A percentile compares a stretch with the other conserved stretches of the same genome.
Evolutionary conservation across 768 basidiomycete species (phyloP).

Genomic region (Epithele typhae): DNA sequence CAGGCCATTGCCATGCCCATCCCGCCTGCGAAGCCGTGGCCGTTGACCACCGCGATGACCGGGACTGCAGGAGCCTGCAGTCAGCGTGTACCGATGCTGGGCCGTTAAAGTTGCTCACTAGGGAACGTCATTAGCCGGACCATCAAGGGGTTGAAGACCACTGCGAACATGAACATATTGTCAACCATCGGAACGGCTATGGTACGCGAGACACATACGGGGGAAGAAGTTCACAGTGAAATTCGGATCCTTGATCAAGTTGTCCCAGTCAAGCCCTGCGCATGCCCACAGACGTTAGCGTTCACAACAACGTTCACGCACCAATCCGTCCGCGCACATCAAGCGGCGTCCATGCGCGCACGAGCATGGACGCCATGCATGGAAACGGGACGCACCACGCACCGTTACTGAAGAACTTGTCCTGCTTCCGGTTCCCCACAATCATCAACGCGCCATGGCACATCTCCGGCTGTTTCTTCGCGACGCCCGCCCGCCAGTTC

Average conservation of each 20-base stretch:
- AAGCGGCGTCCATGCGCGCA: too few species aligned
- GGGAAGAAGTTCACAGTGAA: constrained; percentile 67
- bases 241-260: constrained; percentile 44
- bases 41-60: constrained; percentile 75
- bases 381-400: constrained; percentile 9
- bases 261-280: constrained; percentile 61
- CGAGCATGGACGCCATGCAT: neutral
- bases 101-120: constrained; percentile 38
- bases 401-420: constrained; percentile 91
- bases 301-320: neutral
- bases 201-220: constrained; percentile 40
- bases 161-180: too few species aligned
- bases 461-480: constrained; percentile 42
- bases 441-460: constrained; percentile 73
- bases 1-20: constrained; percentile 76
- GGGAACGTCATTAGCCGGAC: constrained; percentile 70
- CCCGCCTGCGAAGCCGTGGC: constrained; percentile 83
- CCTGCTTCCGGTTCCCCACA: constrained; percentile 67
- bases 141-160: constrained; percentile 70
- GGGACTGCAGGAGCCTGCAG: constrained; percentile 46
- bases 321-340: neutral
- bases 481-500: constrained; percentile 41
- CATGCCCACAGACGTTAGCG: neutral
- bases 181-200: too few species aligned
- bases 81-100: neutral